Base-by-base conservation (phyloP, 805 yeast genomes). In the Wickerhamiella domercqiae region DNA sequence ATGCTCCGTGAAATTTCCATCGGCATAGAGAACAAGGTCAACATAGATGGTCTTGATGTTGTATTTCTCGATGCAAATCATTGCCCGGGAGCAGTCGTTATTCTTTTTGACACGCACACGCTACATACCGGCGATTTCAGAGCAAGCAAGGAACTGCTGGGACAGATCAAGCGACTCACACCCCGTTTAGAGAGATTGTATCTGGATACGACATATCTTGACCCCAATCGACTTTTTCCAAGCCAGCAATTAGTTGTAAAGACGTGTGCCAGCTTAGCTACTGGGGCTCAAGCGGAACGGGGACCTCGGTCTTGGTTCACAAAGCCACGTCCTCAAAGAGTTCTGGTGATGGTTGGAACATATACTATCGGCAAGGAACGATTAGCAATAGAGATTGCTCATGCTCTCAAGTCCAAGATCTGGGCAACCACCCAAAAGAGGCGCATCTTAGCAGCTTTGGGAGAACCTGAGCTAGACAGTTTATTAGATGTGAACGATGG, bases 121-220 rank as follows among this genome's bases (percentile, higher is more conserved):
- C 57, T 90, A 22, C 98, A 90, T 55, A 84, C 96, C 37, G 98
- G 98, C 2, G 98, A 90, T 58, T 90, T 87, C 51, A 62, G 98
- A 40, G 83, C 84, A 7, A 68, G 69, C 44, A 56, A 58, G 25
- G 47, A 51, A 3, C 74, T 80, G 56, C 55, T 78, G 13, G 43
- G 49, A 3, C 17, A 34, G 1, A 35, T 49, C 7, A 18, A 16
- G n/a, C 29, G 30, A 28, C 35, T 33, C n/a, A 35, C 44, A 2
- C 19, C 36, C 2, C 11, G 13, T 1, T 63, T 68, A 16, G 40
- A 63, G 56, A 20, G 45, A 41, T 66, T 83, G 0, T 90, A 83
- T 50, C 64, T 90, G 16, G 98, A 90, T 54, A 90, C 96, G 0
- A 90, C 98, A 0, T 90, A 90, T 55, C 58, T 84, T 56, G 66